Evolutionary conservation across 1,139 yeast genomes (phyloP).

Genomic region (Magnusiomyces ingens): DNA sequence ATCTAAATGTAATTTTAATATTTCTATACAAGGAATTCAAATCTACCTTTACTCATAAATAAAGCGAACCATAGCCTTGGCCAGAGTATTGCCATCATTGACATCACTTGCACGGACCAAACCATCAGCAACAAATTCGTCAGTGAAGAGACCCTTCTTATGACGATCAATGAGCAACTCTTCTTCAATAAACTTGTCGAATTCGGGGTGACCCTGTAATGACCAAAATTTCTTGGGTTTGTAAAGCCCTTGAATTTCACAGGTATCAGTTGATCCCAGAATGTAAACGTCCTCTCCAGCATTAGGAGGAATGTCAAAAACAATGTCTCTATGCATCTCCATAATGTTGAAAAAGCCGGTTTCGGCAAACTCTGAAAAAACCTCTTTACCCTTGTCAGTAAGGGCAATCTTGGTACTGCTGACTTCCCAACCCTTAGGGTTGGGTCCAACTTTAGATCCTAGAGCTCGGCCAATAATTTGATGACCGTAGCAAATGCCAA

Average conservation of each 20-base stretch:
- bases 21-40: too few relatives aligned
- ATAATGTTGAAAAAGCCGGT: conserved; percentile 37
- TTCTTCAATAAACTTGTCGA: conserved; percentile 38
- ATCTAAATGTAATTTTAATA: too few relatives aligned
- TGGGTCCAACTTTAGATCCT: conserved; percentile 54
- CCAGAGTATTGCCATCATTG: conserved; percentile 30
- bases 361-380: conserved; percentile 38
- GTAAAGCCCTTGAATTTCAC: conserved; percentile 60
- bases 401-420: conserved; percentile 51
- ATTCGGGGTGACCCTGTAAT: conserved; percentile 91
- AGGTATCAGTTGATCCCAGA: conserved; percentile 42
- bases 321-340: conserved; percentile 71
- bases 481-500: conserved; percentile 83
- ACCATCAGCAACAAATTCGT: conserved; percentile 24
- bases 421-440: conserved; percentile 64
- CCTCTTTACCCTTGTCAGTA: conserved; percentile 33
- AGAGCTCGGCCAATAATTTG: conserved; percentile 64
- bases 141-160: conserved; percentile 20
- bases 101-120: conserved; percentile 17
- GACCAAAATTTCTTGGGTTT: conserved; percentile 46
- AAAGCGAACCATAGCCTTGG: conserved; percentile 31
- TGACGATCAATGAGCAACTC: conserved; percentile 21
- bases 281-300: conserved; percentile 31
- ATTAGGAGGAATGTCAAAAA: conserved; percentile 40
- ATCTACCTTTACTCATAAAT: conserved; percentile 15